Evolutionary conservation across 805 yeast genomes (phyloP).

Genomic region (Nadsonia fulvescens): DNA sequence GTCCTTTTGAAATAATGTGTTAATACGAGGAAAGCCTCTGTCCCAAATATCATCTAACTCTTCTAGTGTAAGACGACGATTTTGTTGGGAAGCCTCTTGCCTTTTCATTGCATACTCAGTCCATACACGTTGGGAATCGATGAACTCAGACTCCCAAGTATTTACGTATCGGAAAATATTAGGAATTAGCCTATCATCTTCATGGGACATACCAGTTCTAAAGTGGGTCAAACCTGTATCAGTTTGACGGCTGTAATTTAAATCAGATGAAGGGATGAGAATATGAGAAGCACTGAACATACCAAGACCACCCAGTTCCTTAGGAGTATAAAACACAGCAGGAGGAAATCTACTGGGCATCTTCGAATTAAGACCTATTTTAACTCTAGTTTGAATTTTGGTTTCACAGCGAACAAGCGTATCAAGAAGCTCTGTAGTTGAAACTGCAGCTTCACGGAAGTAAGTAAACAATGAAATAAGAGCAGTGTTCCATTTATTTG

Average conservation of each 20-base stretch:
- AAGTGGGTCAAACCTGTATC: constrained; percentile 90
- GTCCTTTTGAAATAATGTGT: constrained; percentile 88
- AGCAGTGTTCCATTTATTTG: constrained; percentile 92
- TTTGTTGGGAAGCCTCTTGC: constrained; percentile 69
- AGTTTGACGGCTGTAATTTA: constrained; percentile 81
- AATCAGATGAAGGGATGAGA: constrained; percentile 81
- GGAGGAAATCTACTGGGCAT: constrained; percentile 99
- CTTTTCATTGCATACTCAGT: constrained; percentile 87
- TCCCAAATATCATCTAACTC: constrained; percentile 94
- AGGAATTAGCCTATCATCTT: constrained; percentile 60
- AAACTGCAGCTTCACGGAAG: constrained; percentile 80
- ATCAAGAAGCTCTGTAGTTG: constrained; percentile 65
- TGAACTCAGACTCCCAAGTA: constrained; percentile 91
- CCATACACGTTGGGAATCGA: constrained; percentile 94
- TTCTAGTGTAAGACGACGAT: constrained; percentile 74
- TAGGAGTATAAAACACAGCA: constrained; percentile 94
- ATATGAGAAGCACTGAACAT: constrained; percentile 96
- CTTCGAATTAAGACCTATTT: constrained; percentile 86
- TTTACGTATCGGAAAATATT: constrained; percentile 84
- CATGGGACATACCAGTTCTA: constrained; percentile 82
- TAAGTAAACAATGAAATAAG: constrained; percentile 72
- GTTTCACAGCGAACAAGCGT: constrained; percentile 81
- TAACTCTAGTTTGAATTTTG: constrained; percentile 81
- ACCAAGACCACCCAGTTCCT: constrained; percentile 92
- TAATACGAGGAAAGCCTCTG: constrained; percentile 89